Evolutionary conservation across 768 basidiomycete genomes (phyloP), one percentile per base, ranked within the genome.

Genomic region (Pleurotus sapidus): DNA sequence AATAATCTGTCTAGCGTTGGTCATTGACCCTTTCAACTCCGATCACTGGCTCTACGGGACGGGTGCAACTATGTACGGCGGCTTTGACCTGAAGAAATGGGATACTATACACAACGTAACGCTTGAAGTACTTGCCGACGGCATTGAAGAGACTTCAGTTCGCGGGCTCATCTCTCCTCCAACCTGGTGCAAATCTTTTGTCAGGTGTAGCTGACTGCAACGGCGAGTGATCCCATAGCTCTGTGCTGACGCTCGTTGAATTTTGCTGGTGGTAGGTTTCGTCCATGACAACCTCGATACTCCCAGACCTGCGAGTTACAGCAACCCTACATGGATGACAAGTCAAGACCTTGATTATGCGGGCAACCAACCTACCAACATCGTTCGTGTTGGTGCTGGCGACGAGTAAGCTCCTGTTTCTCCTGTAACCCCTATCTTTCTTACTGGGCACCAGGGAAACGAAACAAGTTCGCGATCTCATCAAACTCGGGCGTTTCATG

Each of bases 11-110:
- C 17, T 57, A 82, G 78, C 77, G 24, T 67, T 86, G 46, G 74
- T 70, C 18, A 87, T 87, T 47, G 80, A 88, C 66, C 86, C 86
- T 0, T 84, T 87, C 62, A 81, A 88, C 65, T 84, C 82, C 1
- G 80, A 87, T 63, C 85, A 87, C 65, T 86, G 84, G 82, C 69
- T 88, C 17, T 87, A 87, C 65, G 85, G 87, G n/a, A 88, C 87
- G 14, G 86, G 87, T 24, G 77, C 73, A 12, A 87, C 86, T 3
- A 76, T 88, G 39, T 81, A 84, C 45, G 86, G 86, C 7, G 82
- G 84, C 4, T 79, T 75, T 50, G 81, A 86, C 59, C 68, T 85
- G 37, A 71, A 74, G 24, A 74, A 77, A 73, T 88, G 86, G 86
- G 86, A 87, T 63, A 75, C 78, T 0, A 63, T 61, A 3, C 85